These are phyloP conservation scores for Lunularia cruciata DNA, from an alignment of 225 moss, liverwort and hornwort genomes.

Conservation along the genomic window DNA sequence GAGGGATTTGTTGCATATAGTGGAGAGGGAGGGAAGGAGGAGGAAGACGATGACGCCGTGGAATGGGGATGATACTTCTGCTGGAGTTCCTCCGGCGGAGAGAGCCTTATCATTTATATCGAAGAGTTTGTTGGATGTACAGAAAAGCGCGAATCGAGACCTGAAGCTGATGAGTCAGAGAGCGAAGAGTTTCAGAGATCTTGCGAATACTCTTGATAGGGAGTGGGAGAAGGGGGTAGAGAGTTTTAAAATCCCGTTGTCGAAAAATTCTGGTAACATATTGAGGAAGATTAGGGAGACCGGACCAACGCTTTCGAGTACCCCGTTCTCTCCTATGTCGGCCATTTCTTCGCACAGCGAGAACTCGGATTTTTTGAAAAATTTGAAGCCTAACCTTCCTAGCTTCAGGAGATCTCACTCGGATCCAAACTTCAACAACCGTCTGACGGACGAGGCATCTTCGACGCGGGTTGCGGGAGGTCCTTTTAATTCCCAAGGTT, in stretches of 20 bases:
- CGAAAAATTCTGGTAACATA: slow-evolving; percentile 73
- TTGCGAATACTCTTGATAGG: slow-evolving; percentile 87
- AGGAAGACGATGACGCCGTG: slow-evolving; percentile 27
- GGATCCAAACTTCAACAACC: slow-evolving; percentile 73
- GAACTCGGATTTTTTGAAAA: slow-evolving; percentile 77
- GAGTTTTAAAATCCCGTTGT: slow-evolving; percentile 72
- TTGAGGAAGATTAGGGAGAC: slow-evolving; percentile 78
- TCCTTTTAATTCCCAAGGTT: slow-evolving; percentile 24
- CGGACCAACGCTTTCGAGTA: slow-evolving; percentile 54
- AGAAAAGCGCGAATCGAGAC: slow-evolving; percentile 91
- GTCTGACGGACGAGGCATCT: slow-evolving; percentile 59
- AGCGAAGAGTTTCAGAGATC: slow-evolving; percentile 80
- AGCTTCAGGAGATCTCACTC: slow-evolving; percentile 82
- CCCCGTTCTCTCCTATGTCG: slow-evolving; percentile 54
- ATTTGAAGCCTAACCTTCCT: slow-evolving; percentile 75
- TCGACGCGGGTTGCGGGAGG: slow-evolving; percentile 33
- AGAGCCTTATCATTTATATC: slow-evolving; percentile 82
- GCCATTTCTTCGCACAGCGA: slow-evolving; percentile 34
- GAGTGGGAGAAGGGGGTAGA: slow-evolving; percentile 80
- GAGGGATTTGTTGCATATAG: too few species aligned
- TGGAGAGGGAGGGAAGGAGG: not conserved
- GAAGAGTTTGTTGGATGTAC: slow-evolving; percentile 86
- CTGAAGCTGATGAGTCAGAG: slow-evolving; percentile 79
- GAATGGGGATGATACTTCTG: slow-evolving; percentile 26
- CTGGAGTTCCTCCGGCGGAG: slow-evolving; percentile 64